A percentile compares a stretch with the other conserved stretches of the same genome.
These are phyloP conservation scores for Candida broadrunensis DNA, from an alignment of 805 yeast genomes.

Conservation along the genomic window DNA sequence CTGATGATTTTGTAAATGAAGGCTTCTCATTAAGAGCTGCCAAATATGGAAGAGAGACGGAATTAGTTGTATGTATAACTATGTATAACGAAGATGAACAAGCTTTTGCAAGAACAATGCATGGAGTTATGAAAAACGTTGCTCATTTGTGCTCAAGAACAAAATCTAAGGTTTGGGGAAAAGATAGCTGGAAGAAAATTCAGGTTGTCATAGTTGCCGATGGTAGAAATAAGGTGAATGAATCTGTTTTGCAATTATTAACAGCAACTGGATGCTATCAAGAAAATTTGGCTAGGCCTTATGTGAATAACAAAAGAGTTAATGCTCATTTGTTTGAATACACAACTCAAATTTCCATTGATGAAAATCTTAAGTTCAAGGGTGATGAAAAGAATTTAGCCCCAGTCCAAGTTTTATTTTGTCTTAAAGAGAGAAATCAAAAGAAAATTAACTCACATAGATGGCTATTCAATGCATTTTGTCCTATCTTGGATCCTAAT, in stretches of 20 bases:
- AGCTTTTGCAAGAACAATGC: constrained; percentile 88
- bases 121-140: constrained; percentile 89
- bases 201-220: constrained; percentile 91
- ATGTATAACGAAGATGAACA: constrained; percentile 96
- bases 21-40: constrained; percentile 89
- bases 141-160: constrained; percentile 81
- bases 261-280: constrained; percentile 97
- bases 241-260: constrained; percentile 79
- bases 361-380: constrained; percentile 82
- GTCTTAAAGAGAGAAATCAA: constrained; percentile 87
- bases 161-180: constrained; percentile 89
- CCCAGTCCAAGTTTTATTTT: constrained; percentile 91
- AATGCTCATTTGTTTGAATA: constrained; percentile 93
- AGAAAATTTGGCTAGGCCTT: constrained; percentile 94
- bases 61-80: constrained; percentile 86
- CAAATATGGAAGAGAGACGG: constrained; percentile 86
- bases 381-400: constrained; percentile 88
- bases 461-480: constrained; percentile 94
- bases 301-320: constrained; percentile 87
- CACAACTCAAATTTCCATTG: constrained; percentile 91
- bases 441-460: constrained; percentile 96
- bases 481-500: constrained; percentile 89
- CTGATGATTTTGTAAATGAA: constrained; percentile 73
- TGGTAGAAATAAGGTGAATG: constrained; percentile 86
- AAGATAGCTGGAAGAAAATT: constrained; percentile 94